phyloP scores from a whole-genome alignment of 148 eudicot species.

The Vaccinium myrtillus region DNA sequence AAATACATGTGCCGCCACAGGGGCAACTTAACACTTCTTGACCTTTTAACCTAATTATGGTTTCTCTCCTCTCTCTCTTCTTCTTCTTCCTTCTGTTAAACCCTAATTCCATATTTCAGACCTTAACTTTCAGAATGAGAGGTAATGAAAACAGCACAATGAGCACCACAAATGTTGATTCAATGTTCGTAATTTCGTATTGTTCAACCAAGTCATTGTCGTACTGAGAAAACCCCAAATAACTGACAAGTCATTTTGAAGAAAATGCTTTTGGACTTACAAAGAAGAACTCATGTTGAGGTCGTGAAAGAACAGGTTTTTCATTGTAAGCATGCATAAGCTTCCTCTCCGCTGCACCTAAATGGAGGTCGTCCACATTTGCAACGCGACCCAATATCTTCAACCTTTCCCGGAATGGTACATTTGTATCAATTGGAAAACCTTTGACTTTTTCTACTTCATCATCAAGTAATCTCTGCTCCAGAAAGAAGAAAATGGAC shows the following conservation, averaged over 20 bases:
- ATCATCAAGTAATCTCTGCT: constrained; percentile 65
- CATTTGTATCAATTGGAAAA: constrained; percentile 59
- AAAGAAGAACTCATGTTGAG: constrained; percentile 85
- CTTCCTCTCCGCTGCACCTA: constrained; percentile 79
- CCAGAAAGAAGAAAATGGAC: constrained; percentile 12
- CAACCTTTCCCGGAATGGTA: constrained; percentile 84
- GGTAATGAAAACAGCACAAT: no score
- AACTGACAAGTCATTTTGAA: background rate
- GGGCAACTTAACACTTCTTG: background rate
- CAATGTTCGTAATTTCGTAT: no score
- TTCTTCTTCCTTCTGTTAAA: background rate
- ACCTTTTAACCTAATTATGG: background rate
- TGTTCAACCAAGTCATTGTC: no score
- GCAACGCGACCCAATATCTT: constrained; percentile 92
- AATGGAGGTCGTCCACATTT: constrained; percentile 78
- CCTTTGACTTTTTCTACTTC: constrained; percentile 89
- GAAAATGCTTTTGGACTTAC: constrained; percentile 33
- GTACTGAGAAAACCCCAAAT: background rate
- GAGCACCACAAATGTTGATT: no score
- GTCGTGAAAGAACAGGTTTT: constrained; percentile 96
- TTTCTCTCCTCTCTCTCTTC: background rate
- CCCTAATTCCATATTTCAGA: background rate
- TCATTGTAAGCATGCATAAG: constrained; percentile 90
- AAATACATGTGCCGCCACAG: background rate
- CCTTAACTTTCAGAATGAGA: background rate